A percentile compares a stretch with the other conserved stretches of the same genome.
These are phyloP conservation scores for Lentinula sp. DNA, from an alignment of 768 basidiomycete species.

Conservation along the genomic window DNA sequence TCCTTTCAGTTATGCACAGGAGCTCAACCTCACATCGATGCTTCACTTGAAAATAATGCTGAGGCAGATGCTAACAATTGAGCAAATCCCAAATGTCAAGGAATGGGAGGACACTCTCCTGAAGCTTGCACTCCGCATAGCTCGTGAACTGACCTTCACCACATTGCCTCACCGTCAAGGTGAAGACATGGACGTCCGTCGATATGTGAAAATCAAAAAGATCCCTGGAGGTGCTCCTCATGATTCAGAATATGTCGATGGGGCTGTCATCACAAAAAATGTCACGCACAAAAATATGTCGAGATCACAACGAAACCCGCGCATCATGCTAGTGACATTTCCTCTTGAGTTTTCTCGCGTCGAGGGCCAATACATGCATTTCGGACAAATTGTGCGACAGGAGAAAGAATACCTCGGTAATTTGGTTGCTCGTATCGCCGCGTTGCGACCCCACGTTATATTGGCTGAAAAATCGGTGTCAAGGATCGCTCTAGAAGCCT, in stretches of 20 bases:
- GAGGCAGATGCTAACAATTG: slow-evolving; percentile 81
- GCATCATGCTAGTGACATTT: slow-evolving; percentile 95
- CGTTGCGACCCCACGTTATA: slow-evolving; percentile 86
- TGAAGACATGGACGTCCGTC: slow-evolving; percentile 90
- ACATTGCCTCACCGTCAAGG: slow-evolving; percentile 66
- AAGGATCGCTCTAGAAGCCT: slow-evolving; percentile 80
- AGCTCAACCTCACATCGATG: slow-evolving; percentile 84
- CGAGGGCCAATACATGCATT: slow-evolving; percentile 89
- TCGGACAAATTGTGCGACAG: slow-evolving; percentile 86
- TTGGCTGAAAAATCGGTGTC: slow-evolving; percentile 91
- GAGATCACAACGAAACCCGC: slow-evolving; percentile 73
- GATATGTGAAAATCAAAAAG: slow-evolving; percentile 98
- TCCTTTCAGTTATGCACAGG: slow-evolving; percentile 63
- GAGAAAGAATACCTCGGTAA: slow-evolving; percentile 91
- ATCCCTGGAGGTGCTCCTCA: slow-evolving; percentile 89
- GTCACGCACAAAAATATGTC: slow-evolving; percentile 96
- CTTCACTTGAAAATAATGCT: slow-evolving; percentile 87
- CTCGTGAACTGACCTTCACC: slow-evolving; percentile 79
- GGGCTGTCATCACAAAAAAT: slow-evolving; percentile 96
- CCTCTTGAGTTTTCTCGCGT: slow-evolving; percentile 91
- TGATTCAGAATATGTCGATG: slow-evolving; percentile 96
- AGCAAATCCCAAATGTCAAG: slow-evolving; percentile 71
- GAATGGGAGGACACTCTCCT: slow-evolving; percentile 89
- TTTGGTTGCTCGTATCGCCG: slow-evolving; percentile 84
- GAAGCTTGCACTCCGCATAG: slow-evolving; percentile 78